phyloP scores from a whole-genome alignment of 1,284 basidiomycete genomes.

The Cutaneotrichosporon dermatis region DNA sequence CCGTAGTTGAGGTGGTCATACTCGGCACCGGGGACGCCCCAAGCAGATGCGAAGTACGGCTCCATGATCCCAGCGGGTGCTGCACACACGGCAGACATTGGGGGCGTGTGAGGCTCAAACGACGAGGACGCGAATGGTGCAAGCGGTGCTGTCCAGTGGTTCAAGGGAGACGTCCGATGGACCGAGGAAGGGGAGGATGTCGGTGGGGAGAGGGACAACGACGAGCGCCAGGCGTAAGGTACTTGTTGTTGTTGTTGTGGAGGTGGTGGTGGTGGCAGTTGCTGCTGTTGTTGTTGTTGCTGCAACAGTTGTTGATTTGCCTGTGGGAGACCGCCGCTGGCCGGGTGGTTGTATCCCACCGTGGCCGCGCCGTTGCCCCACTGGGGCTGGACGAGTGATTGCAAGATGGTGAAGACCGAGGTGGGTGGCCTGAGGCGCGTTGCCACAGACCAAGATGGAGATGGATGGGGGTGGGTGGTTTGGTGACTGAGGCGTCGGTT shows the following conservation, averaged over 20 bases:
- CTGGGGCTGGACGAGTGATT: constrained; percentile 17
- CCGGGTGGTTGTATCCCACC: constrained; percentile 12
- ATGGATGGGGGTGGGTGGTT: neutral
- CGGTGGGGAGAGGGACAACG: constrained; percentile 18
- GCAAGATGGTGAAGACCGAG: constrained; percentile 14
- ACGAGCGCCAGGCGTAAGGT: constrained; percentile 10
- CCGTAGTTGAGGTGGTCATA: constrained; percentile 8
- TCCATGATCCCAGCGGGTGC: constrained; percentile 11
- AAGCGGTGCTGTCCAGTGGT: constrained; percentile 6
- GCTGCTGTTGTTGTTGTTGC: constrained; percentile 5
- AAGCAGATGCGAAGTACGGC: constrained; percentile 3
- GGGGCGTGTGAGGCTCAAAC: constrained; percentile 18
- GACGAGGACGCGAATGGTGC: constrained; percentile 7
- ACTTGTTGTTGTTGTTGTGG: neutral
- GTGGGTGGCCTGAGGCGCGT: constrained; percentile 11
- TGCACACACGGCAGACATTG: constrained; percentile 4
- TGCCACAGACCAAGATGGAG: constrained; percentile 15
- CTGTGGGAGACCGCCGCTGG: neutral
- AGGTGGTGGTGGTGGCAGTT: neutral
- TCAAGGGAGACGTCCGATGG: constrained; percentile 19
- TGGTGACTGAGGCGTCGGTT: neutral
- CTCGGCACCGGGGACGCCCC: constrained; percentile 6
- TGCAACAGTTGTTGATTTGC: neutral
- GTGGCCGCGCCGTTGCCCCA: constrained; percentile 17
- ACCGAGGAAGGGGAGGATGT: constrained; percentile 13